Conservation (phyloP, 495 filamentous ascomycete genomes). For the Echria macrotheca region DNA sequence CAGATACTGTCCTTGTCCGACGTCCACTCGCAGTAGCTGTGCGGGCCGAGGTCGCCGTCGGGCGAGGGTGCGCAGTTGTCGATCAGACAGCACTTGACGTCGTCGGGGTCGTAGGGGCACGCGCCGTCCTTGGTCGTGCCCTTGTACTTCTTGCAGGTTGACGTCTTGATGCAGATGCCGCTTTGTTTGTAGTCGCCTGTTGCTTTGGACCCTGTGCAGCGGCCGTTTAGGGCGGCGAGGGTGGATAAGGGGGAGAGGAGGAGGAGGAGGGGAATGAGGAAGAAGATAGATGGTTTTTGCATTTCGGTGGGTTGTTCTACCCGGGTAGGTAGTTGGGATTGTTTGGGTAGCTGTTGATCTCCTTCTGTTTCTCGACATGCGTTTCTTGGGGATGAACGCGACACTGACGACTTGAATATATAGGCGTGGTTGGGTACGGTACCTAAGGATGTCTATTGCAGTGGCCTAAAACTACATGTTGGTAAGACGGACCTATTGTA, state of each 20-base stretch:
- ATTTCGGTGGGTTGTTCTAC: too few relatives aligned
- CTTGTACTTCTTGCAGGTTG: conserved; percentile 1
- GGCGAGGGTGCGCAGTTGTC: background rate
- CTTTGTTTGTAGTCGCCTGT: conserved; percentile 2
- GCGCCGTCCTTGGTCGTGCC: background rate
- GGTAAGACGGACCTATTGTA: too few relatives aligned
- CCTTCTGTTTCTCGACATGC: too few relatives aligned
- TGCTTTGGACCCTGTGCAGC: conserved; percentile 10
- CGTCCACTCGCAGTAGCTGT: conserved; percentile 1
- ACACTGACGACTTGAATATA: too few relatives aligned
- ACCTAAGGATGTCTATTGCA: too few relatives aligned
- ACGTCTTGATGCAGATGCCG: conserved; percentile 10
- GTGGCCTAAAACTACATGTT: too few relatives aligned
- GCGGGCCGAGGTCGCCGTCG: background rate
- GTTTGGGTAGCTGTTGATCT: too few relatives aligned
- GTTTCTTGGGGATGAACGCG: too few relatives aligned
- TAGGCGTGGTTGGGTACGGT: too few relatives aligned
- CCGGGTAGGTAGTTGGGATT: too few relatives aligned
- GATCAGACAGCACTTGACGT: conserved; percentile 12
- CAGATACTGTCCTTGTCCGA: background rate
- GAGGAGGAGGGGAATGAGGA: too few relatives aligned
- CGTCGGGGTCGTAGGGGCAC: conserved; percentile 9
- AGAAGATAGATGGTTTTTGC: too few relatives aligned
- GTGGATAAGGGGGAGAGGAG: background rate
- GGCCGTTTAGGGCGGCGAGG: conserved; percentile 11